These are phyloP conservation scores for Penicillium nucicola DNA, from an alignment of 495 filamentous ascomycete genomes.

Conservation along the genomic window DNA sequence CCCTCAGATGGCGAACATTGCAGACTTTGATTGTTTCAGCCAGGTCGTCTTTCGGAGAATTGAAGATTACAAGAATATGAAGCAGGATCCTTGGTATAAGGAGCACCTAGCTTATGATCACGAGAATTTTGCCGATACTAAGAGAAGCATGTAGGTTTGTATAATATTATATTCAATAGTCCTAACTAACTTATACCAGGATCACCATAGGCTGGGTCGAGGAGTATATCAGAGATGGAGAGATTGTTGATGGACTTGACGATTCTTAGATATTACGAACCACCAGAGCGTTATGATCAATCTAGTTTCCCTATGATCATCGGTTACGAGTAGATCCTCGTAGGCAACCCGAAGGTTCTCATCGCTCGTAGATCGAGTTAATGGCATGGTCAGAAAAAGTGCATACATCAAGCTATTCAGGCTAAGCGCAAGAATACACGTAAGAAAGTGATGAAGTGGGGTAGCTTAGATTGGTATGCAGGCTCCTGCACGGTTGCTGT, in stretches of 20 bases:
- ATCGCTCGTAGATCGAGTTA: too few species aligned
- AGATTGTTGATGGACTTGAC: constrained; percentile 13
- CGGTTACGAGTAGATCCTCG: too few species aligned
- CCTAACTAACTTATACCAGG: constrained; percentile 5
- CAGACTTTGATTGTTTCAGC: constrained; percentile 48
- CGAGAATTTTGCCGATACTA: constrained; percentile 47
- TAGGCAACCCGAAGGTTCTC: too few species aligned
- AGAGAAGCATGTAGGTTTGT: constrained; percentile 29
- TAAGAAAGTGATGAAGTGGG: too few species aligned
- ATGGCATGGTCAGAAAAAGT: too few species aligned
- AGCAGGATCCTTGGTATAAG: constrained; percentile 35
- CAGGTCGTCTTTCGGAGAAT: constrained; percentile 43
- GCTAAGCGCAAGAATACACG: too few species aligned
- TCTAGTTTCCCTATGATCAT: too few species aligned
- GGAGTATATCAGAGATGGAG: constrained; percentile 16
- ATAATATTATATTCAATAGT: background rate
- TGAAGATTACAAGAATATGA: constrained; percentile 40
- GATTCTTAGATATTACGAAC: background rate
- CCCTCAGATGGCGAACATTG: constrained; percentile 32
- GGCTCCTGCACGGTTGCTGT: too few species aligned
- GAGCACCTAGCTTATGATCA: constrained; percentile 39
- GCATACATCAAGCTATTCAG: too few species aligned
- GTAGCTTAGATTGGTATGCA: too few species aligned
- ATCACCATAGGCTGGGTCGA: constrained; percentile 38
- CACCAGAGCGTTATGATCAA: too few species aligned